Evolutionary conservation across 495 filamentous ascomycete species (phyloP).

Genomic region (Penicillium maclennaniae): DNA sequence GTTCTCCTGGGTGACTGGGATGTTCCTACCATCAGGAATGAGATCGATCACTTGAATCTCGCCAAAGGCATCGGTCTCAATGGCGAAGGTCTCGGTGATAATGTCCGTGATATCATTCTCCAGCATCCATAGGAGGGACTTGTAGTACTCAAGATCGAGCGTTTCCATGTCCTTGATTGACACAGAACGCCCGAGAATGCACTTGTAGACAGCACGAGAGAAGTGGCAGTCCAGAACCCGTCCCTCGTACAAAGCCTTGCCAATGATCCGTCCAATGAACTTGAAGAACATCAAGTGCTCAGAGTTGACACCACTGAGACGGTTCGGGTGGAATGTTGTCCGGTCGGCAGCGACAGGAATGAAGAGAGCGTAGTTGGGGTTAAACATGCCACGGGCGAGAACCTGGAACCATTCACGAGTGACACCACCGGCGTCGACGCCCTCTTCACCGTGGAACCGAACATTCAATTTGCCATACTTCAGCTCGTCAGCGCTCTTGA

Average conservation of each 20-base stretch:
- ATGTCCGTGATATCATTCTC: constrained; percentile 99
- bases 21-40: constrained; percentile 79
- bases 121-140: constrained; percentile 98
- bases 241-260: constrained; percentile 95
- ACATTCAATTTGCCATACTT: constrained; percentile 98
- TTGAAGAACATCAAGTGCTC: constrained; percentile 99
- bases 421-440: constrained; percentile 95
- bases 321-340: constrained; percentile 98
- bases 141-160: constrained; percentile 97
- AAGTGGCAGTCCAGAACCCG: constrained; percentile 98
- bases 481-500: constrained; percentile 91
- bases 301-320: constrained; percentile 84
- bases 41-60: constrained; percentile 84
- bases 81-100: constrained; percentile 94
- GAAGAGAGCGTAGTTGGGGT: constrained; percentile 95
- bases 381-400: constrained; percentile 96
- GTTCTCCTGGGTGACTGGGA: constrained; percentile 94
- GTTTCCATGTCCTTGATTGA: constrained; percentile 99
- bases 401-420: constrained; percentile 99
- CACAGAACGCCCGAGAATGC: constrained; percentile 88
- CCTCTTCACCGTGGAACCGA: constrained; percentile 95
- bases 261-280: constrained; percentile 97
- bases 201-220: constrained; percentile 96
- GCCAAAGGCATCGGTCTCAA: constrained; percentile 90
- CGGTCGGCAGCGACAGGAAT: constrained; percentile 95